These are phyloP conservation scores for Eustoma russellianum DNA, from an alignment of 257 asterid genomes.

Conservation along the genomic window DNA sequence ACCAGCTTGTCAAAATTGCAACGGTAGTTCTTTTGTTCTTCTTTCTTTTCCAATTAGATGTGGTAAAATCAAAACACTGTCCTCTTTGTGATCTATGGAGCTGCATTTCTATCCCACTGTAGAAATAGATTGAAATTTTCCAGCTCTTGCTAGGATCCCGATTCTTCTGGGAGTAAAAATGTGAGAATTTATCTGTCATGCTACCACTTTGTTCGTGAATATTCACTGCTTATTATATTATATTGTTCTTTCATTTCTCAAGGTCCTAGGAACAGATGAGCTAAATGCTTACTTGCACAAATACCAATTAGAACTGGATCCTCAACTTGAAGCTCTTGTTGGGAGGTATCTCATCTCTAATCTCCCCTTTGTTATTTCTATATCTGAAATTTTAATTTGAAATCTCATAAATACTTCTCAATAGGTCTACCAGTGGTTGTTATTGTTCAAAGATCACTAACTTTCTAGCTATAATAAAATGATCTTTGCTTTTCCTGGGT, in stretches of 20 bases:
- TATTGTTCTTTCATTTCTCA: conserved; percentile 10
- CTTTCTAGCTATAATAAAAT: neutral
- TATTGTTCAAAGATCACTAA: neutral
- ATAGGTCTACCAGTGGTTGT: neutral
- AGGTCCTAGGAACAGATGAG: conserved; percentile 97
- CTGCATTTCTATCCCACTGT: no score
- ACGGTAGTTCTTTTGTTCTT: conserved; percentile 35
- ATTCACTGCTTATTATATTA: no score
- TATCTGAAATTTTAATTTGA: neutral
- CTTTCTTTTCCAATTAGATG: neutral
- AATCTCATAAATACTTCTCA: neutral
- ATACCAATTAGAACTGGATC: conserved; percentile 75
- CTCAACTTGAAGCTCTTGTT: conserved; percentile 84
- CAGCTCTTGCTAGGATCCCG: no score
- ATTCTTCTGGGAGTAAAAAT: no score
- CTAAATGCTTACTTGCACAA: conserved; percentile 86
- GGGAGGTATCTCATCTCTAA: conserved; percentile 49
- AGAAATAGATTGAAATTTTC: no score
- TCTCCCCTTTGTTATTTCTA: neutral
- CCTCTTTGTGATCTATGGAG: no score
- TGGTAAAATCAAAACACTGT: no score
- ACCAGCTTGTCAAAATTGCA: conserved; percentile 95
- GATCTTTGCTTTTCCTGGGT: neutral
- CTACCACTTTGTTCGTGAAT: neutral
- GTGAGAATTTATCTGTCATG: neutral